Base-by-base conservation (phyloP, 164 flowering plant genomes). In the Berberis thunbergii region DNA sequence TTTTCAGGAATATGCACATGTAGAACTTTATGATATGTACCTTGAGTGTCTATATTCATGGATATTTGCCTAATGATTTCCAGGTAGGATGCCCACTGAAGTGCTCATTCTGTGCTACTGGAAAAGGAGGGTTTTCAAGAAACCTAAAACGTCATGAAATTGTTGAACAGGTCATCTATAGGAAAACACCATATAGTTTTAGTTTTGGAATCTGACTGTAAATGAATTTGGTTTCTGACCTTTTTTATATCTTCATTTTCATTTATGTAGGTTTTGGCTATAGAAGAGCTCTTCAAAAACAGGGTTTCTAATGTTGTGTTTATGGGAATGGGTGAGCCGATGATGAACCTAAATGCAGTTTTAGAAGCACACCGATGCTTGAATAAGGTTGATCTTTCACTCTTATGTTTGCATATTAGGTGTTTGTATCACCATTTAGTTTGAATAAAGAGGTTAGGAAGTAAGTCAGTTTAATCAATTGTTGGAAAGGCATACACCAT, bases 241-340 rank as follows among this genome's bases (percentile, higher is more conserved):
- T 7, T 48, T 11, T 48, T 48, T 6, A 7, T 6, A 8, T 9
- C 1, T 6, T 56, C 41, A 40, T 56, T 56, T 52, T 38, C 12
- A 26, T 46, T 59, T 63, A n/a, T 63, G 66, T 75, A 95, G 98
- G 97, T 95, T 0, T 74, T 91, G 77, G 93, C 91, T 43, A 79
- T 91, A 68, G 99, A 91, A 77, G 99, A 95, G 69, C 61, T 82
- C 54, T 95, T 95, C 80, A 77, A 91, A 64, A 79, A 76, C 12
- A 86, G 97, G 67, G 99, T 95, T 69, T 79, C 97, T 45, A 95
- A 95, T 84, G 97, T 91, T 43, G 98, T 95, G 57, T 95, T 91
- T 74, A 95, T 95, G 99, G 98, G 98, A 65, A 91, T 95, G 99
- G 99, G 99, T 41, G 99, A 95, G 74, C 99, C 98, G 43, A 89